phyloP scores from a whole-genome alignment of 805 yeast genomes.

The Candida andamanensis region DNA sequence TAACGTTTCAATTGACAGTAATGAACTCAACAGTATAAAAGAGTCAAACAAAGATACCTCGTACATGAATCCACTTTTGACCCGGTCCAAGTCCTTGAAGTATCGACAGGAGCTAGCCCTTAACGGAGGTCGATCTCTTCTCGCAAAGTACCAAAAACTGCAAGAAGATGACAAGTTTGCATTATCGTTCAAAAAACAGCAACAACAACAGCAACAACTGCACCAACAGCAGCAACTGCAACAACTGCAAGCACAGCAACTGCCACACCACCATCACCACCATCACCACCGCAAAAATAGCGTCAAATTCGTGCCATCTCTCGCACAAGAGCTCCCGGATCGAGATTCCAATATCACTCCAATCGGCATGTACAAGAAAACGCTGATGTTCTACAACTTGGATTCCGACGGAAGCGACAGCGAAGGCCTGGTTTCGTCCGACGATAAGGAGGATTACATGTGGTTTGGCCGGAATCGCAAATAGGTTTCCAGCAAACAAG shows the following conservation, averaged over 20 bases:
- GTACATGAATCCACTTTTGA: constrained; percentile 7
- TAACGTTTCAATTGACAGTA: constrained; percentile 7
- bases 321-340: too few species aligned
- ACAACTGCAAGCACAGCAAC: neutral
- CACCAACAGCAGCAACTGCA: constrained; percentile 10
- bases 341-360: constrained; percentile 10
- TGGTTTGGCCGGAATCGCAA: constrained; percentile 36
- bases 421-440: constrained; percentile 7
- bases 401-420: constrained; percentile 14
- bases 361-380: constrained; percentile 7
- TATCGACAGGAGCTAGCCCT: constrained; percentile 12
- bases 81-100: constrained; percentile 20
- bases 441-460: constrained; percentile 20
- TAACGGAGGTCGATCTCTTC: constrained; percentile 10
- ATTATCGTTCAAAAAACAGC: constrained; percentile 7
- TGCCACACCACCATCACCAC: neutral
- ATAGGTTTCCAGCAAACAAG: too few species aligned
- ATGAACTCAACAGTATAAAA: constrained; percentile 1
- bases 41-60: neutral
- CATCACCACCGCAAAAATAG: constrained; percentile 22
- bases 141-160: constrained; percentile 12
- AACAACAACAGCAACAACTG: neutral
- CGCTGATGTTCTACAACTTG: constrained; percentile 28
- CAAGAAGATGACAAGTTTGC: constrained; percentile 11
- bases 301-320: constrained; percentile 27